Evolutionary conservation across 129 eudicot species (phyloP), one percentile per base, ranked within the genome.

Genomic region (Artemisia tridentata): DNA sequence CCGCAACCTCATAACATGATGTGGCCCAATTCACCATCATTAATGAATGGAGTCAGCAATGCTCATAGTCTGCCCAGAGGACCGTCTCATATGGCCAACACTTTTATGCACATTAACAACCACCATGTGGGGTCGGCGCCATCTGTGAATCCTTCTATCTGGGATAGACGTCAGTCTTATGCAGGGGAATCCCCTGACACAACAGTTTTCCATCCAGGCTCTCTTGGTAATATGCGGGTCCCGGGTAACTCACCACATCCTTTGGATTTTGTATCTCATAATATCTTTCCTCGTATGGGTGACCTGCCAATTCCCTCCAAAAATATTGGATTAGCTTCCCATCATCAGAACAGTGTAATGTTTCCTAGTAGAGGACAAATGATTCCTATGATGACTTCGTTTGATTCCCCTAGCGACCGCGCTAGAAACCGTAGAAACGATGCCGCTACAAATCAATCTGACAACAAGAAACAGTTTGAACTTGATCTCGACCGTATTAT

Each of bases 51-150:
- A 27, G 77, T 79, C 6, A 74, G 83, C 46, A 78, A 79, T 69
- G 75, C 88, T 80, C 89, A 79, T 53, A 76, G 86, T 19, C 74
- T 88, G 71, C 83, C 87, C 47, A 83, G 95, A 83, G 86, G 85
- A 71, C 90, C 95, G 41, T 71, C 85, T 68, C 99, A 84, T 70
- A 77, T 84, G 80, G 67, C 84, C 61, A 87, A 84, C 74, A 65
- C 90, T 64, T 65, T 77, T 72, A 45, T 89, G 78, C 84, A 91
- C 34, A 67, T 82, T 14, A 83, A 71, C 72, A 77, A 78, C 83
- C 92, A 85, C 48, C 92, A 93, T 79, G 93, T 83, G 25, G 99
- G 96, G 65, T 93, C 97, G 11, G 97, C 96, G 53, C 96, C 98
- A 31, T 84, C 88, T 13, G 80, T 85, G 46, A 88, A 89, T 85